Evolutionary conservation across 768 basidiomycete species (phyloP).

Genomic region (Xerocomellus amylosporus): DNA sequence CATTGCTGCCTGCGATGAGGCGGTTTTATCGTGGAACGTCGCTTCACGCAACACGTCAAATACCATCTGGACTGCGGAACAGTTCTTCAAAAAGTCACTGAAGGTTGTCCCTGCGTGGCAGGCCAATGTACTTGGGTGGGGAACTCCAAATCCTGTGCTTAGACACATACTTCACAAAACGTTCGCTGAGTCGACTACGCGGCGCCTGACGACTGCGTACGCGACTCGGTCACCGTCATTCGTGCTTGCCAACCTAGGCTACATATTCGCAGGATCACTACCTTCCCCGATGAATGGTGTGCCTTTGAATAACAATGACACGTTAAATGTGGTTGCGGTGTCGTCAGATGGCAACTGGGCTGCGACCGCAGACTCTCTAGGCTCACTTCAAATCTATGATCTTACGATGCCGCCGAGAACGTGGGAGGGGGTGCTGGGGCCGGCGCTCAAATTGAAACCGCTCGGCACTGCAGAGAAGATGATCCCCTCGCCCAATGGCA

Average conservation of each 20-base stretch:
- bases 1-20: slow-evolving; percentile 4
- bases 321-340: slow-evolving; percentile 4
- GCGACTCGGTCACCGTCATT: slow-evolving; percentile 7
- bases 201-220: not conserved
- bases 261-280: not conserved
- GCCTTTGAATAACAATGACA: not conserved
- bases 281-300: not conserved
- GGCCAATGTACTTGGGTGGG: slow-evolving; percentile 4
- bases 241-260: not conserved
- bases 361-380: slow-evolving; percentile 4
- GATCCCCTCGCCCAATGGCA: slow-evolving; percentile 6
- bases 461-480: not conserved
- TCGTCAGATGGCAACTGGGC: slow-evolving; percentile 22
- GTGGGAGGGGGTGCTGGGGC: slow-evolving; percentile 14
- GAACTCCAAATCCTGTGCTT: not conserved
- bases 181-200: not conserved
- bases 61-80: slow-evolving; percentile 4
- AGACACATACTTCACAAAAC: not conserved
- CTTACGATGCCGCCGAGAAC: not conserved
- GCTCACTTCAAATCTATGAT: slow-evolving; percentile 9
- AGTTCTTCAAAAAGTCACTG: not conserved
- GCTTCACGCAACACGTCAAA: not conserved
- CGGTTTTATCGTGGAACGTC: slow-evolving; percentile 8
- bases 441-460: not conserved
- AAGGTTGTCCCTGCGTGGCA: slow-evolving; percentile 4